Conservation (phyloP, 768 basidiomycete species). For the Leccinum pellstonianum region DNA sequence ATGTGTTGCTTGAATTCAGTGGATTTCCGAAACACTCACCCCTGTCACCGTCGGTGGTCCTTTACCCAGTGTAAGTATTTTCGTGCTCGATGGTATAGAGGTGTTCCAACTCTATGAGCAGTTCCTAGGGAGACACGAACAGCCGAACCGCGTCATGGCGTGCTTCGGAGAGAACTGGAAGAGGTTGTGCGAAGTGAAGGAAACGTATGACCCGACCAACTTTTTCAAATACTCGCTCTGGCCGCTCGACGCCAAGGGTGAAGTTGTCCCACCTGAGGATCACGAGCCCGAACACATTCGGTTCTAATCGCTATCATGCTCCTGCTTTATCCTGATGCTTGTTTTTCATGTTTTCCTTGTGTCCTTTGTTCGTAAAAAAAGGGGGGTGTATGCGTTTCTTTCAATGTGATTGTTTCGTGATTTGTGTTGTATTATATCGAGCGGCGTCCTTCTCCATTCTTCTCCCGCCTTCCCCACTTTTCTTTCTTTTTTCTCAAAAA, state of each 20-base stretch:
- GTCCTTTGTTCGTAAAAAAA: background rate
- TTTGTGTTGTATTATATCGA: background rate
- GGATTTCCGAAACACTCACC: slow-evolving; percentile 75
- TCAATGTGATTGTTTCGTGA: background rate
- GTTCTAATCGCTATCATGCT: slow-evolving; percentile 12
- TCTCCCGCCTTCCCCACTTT: background rate
- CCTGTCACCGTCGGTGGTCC: slow-evolving; percentile 77
- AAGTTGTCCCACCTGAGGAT: slow-evolving; percentile 50
- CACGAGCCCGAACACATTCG: slow-evolving; percentile 54
- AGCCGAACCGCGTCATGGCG: slow-evolving; percentile 56
- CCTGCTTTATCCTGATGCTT: no score
- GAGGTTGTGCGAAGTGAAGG: slow-evolving; percentile 69
- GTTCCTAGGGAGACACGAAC: slow-evolving; percentile 76
- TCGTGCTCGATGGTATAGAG: slow-evolving; percentile 17
- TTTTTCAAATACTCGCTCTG: slow-evolving; percentile 79
- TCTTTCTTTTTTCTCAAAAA: background rate
- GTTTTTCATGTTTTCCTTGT: background rate
- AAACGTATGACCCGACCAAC: slow-evolving; percentile 70
- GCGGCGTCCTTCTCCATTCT: no score
- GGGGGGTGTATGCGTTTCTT: background rate
- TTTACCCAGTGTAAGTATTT: slow-evolving; percentile 70
- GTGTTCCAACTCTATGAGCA: slow-evolving; percentile 33
- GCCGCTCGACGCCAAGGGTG: slow-evolving; percentile 63
- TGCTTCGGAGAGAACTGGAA: slow-evolving; percentile 78
- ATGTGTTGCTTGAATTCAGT: slow-evolving; percentile 40